Conservation (phyloP, 768 basidiomycete species). For the Lepiota venenata region DNA sequence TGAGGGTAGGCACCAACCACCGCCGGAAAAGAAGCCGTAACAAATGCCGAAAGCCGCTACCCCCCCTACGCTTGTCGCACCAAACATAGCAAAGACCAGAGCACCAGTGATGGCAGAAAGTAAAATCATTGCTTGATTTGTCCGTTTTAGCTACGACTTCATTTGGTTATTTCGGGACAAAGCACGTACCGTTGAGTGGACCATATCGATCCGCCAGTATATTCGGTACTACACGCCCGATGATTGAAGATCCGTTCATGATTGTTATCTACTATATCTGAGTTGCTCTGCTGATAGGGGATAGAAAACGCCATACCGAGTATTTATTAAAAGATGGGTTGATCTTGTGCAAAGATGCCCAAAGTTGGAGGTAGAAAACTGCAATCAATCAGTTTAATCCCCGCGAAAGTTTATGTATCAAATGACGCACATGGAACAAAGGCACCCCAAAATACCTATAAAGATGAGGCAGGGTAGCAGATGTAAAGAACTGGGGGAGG, state of each 20-base stretch:
- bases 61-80: constrained; percentile 38
- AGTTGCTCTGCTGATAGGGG: not conserved
- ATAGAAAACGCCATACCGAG: constrained; percentile 25
- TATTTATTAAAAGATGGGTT: constrained; percentile 39
- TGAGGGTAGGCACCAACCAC: constrained; percentile 30
- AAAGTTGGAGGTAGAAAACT: constrained; percentile 55
- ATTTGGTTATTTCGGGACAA: not conserved
- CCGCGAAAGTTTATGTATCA: not conserved
- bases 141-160: constrained; percentile 2
- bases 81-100: constrained; percentile 50
- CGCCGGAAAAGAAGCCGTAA: constrained; percentile 57
- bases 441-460: constrained; percentile 45
- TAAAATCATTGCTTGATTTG: constrained; percentile 38
- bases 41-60: constrained; percentile 41
- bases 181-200: constrained; percentile 41
- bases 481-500: constrained; percentile 1
- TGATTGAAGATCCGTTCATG: constrained; percentile 50
- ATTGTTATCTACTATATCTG: constrained; percentile 38
- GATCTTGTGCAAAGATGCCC: constrained; percentile 36
- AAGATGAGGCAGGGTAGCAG: not conserved
- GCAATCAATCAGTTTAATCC: not conserved
- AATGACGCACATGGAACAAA: constrained; percentile 44
- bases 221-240: constrained; percentile 59
- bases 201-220: constrained; percentile 47
- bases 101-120: constrained; percentile 36